A percentile compares a stretch with the other conserved stretches of the same genome.
Evolutionary conservation across 2,329 filamentous ascomycete genomes (phyloP).

Genomic region (Cladosporium oxysporum): DNA sequence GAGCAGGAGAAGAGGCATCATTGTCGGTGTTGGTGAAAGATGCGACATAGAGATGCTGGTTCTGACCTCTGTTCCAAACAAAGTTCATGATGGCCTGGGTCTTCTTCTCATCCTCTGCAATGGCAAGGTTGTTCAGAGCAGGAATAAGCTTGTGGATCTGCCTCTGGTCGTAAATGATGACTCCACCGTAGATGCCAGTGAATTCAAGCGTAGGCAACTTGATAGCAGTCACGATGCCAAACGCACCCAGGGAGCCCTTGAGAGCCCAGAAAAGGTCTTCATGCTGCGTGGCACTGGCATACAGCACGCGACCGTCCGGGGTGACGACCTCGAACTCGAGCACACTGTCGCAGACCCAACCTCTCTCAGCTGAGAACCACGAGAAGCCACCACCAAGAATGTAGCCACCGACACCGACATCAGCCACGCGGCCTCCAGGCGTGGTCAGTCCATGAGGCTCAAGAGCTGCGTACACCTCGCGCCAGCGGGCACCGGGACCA

Average conservation of each 20-base stretch:
- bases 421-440: slow-evolving; percentile 47
- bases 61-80: slow-evolving; percentile 24
- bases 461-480: slow-evolving; percentile 44
- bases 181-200: slow-evolving; percentile 32
- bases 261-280: slow-evolving; percentile 34
- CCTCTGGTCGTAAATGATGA: slow-evolving; percentile 21
- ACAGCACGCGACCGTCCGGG: slow-evolving; percentile 28
- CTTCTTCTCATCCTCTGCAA: slow-evolving; percentile 17
- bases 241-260: slow-evolving; percentile 28
- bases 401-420: slow-evolving; percentile 50
- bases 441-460: slow-evolving; percentile 45
- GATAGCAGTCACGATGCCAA: slow-evolving; percentile 33
- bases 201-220: slow-evolving; percentile 27
- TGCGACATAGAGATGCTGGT: slow-evolving; percentile 22
- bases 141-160: slow-evolving; percentile 22
- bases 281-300: slow-evolving; percentile 24
- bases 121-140: slow-evolving; percentile 20
- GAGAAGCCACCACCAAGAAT: slow-evolving; percentile 51
- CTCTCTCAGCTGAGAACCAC: slow-evolving; percentile 49
- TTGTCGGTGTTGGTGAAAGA: slow-evolving; percentile 28
- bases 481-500: slow-evolving; percentile 50
- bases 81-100: slow-evolving; percentile 27
- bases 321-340: slow-evolving; percentile 30
- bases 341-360: slow-evolving; percentile 49
- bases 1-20: slow-evolving; percentile 14